Base-by-base conservation (phyloP, 352 stramenopile species). In the Phytophthora citricola region DNA sequence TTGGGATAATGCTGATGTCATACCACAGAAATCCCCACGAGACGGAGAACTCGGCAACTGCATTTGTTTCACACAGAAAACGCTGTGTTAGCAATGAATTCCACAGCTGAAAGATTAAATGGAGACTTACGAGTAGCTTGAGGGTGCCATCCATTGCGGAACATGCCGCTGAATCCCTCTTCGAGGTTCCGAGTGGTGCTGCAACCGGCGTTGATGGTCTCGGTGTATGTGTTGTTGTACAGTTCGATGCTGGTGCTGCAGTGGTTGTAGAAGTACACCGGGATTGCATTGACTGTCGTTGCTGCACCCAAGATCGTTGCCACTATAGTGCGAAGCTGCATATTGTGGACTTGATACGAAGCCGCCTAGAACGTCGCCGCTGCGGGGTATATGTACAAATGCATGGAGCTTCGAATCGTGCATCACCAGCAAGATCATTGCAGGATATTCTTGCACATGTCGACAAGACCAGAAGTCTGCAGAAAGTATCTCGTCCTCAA, bases 1-100 rank as follows among this genome's bases (percentile, higher is more conserved):
- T 91, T 4, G 79, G 77, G 44, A 90, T 83, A 40, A 80, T 81
- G 55, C 76, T 83, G 64, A 90, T 90, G 58, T 88, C 79, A 60
- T 87, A 90, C 81, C 78, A 90, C 32, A 79, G 39, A 55, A 67
- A 81, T 17, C 62, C 71, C 61, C 71, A 70, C 3, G 59, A 58
- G 6, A 87, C 38, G 0, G 76, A 66, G 40, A 90, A 87, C 55
- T 90, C 78, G 22, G 75, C 78, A 12, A 90, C 75, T 83, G 51
- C 24, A 69, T 40, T 41, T 40, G 11, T 20, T 14, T 11, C 34
- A 41, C 26, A 57, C 32, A 71, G 26, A 14, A 54, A 63, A 4
- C 22, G 24, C 24, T 17, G 20, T 26, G 17, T 72, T 55, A 71
- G 50, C 27, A 31, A 26, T 46, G 4, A 41, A n/a, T 5, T 3